phyloP scores from a whole-genome alignment of 140 eudicot genomes.

The Anethum foeniculum region DNA sequence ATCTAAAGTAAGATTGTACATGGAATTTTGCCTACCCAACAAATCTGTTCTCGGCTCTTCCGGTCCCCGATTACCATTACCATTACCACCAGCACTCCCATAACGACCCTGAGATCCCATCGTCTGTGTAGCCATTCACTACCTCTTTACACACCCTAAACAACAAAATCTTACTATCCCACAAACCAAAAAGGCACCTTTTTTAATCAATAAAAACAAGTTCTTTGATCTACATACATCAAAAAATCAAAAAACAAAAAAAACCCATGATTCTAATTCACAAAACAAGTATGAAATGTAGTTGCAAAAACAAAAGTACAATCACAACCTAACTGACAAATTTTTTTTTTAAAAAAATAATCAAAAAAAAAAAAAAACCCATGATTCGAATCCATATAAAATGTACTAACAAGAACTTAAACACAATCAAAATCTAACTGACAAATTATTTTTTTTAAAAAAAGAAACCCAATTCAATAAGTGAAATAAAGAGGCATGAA shows the following conservation, averaged over 20 bases:
- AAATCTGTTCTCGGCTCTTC: constrained; percentile 28
- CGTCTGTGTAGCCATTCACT: constrained; percentile 34
- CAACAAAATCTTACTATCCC: constrained; percentile 2
- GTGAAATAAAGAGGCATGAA: background rate
- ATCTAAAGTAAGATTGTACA: constrained; percentile 65
- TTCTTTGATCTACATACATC: constrained; percentile 1
- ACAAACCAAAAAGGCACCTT: constrained; percentile 10
- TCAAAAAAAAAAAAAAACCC: too few species aligned
- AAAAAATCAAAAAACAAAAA: background rate
- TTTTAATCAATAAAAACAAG: constrained; percentile 14
- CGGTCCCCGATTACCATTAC: constrained; percentile 12
- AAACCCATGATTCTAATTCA: background rate
- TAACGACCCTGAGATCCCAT: constrained; percentile 63
- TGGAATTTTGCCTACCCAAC: constrained; percentile 42
- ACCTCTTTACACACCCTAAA: constrained; percentile 2
- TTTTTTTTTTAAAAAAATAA: too few species aligned
- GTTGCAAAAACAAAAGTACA: constrained; percentile 2
- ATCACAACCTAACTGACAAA: background rate
- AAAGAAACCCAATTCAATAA: background rate
- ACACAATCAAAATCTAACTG: too few species aligned
- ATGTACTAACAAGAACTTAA: too few species aligned
- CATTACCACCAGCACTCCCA: constrained; percentile 19
- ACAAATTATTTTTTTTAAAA: background rate
- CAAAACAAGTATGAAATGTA: background rate
- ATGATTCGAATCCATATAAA: too few species aligned